Evolutionary conservation across 805 yeast species (phyloP), one percentile per base, ranked within the genome.

Genomic region (Geotrichum ghanense): DNA sequence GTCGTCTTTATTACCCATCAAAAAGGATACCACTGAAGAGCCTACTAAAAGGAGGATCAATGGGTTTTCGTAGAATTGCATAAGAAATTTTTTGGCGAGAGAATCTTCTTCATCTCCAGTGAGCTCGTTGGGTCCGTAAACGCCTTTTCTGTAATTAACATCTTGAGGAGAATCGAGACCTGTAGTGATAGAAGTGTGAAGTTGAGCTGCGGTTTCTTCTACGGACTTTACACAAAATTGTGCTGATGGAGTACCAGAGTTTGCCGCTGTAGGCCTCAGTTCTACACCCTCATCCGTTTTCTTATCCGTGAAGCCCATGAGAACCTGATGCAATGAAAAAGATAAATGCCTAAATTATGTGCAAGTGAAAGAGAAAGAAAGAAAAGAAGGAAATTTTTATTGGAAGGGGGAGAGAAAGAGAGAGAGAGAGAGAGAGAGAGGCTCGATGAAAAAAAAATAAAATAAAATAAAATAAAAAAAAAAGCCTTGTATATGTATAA

Each of bases 1-100:
- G 63, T 92, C 99, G 61, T 92, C 97, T 25, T 79, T 78, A 65
- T 92, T 92, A n/a, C 96, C 95, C 94, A 92, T 86, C 56, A 85
- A 64, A 54, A 90, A 84, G 51, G 94, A 81, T 27, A 92, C 72
- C 1, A 74, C 75, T 0, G 98, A 97, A 0, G 97, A 87, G 0
- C 92, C 97, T 37, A 89, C 84, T 56, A 92, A 72, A 49, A 92
- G 69, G 54, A 92, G 69, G 53, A 92, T 90, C 66, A 92, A 72
- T 21, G 96, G 97, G 65, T 92, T 95, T 55, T 84, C 89, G 57
- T 85, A 80, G 59, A 92, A 92, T 47, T 81, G 86, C 50, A 81
- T 71, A 7, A 87, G 45, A 56, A 92, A 92, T 62, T 85, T 83
- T 66, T 74, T 63, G n/a, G 76, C 49, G 41, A 90, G 58, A 39